Evolutionary conservation across 805 yeast species (phyloP), one percentile per base, ranked within the genome.

Genomic region (Saccharomyces mikatae): DNA sequence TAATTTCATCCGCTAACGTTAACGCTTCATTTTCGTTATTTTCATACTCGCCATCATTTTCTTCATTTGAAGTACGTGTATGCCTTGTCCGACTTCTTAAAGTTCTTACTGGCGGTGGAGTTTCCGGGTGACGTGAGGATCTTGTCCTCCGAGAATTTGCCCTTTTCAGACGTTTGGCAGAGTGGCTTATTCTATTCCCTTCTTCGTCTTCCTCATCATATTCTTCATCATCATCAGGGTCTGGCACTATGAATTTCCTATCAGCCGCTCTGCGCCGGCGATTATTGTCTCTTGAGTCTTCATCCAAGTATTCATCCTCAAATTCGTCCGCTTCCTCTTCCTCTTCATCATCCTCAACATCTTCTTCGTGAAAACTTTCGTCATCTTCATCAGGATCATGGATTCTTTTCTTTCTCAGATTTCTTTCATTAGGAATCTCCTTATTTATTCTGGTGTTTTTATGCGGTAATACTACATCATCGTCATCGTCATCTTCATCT

Each of bases 1-100:
- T 80, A 14, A 87, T 73, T 65, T 87, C 96, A 58, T 84, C 82
- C 51, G 80, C 80, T 32, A 87, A 54, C 0, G 81, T 71, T n/a
- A 74, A 30, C 27, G 62, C 57, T 27, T 60, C 66, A 14, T 58
- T 57, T 14, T 60, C 65, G 17, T 58, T 52, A 10, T 60, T 64
- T 6, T 60, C 64, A n/a, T 61, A 66, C 14, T 62, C 65, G 22
- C 58, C 63, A 14, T 50, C 63, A n/a, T 55, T 63, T 9, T 57
- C 63, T 46, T 56, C 64, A 29, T 59, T 58, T 46, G 59, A 58
- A 50, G 57, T 60, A 6, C 60, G 47, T 6, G 63, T 58, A 14
- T 61, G 49, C 13, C 56, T 49, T 24, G 67, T 59, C 32, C 68
- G 57, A 53, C 66, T 55, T 59, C 70, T 63, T 48, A 65, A 48